Evolutionary conservation across 768 basidiomycete genomes (phyloP).

Genomic region (Suillus paluster): DNA sequence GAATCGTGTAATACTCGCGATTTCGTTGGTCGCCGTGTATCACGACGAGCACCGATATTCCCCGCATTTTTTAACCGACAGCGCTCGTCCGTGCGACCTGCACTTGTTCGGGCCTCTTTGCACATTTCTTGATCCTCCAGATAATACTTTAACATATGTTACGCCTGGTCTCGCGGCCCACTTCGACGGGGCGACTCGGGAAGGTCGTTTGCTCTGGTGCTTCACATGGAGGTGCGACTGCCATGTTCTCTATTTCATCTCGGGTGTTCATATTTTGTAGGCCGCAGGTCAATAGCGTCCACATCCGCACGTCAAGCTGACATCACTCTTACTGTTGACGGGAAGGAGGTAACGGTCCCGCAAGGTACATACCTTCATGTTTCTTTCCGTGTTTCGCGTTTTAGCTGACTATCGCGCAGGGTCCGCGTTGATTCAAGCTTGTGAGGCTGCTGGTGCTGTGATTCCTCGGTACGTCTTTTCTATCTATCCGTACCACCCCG

Average conservation of each 20-base stretch:
- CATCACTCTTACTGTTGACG: slow-evolving; percentile 93
- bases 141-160: slow-evolving; percentile 51
- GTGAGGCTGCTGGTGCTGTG: slow-evolving; percentile 83
- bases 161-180: slow-evolving; percentile 70
- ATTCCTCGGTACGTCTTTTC: slow-evolving; percentile 69
- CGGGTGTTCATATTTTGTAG: slow-evolving; percentile 37
- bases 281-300: slow-evolving; percentile 65
- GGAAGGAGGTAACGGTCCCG: slow-evolving; percentile 96
- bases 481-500: slow-evolving; percentile 8
- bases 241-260: background rate
- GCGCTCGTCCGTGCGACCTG: slow-evolving; percentile 15
- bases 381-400: slow-evolving; percentile 2
- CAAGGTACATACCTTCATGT: slow-evolving; percentile 66
- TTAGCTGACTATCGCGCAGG: slow-evolving; percentile 47
- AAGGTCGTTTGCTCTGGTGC: slow-evolving; percentile 53
- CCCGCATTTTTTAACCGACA: slow-evolving; percentile 20
- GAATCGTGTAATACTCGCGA: slow-evolving; percentile 17
- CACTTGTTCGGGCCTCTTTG: slow-evolving; percentile 26
- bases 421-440: slow-evolving; percentile 95
- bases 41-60: slow-evolving; percentile 46
- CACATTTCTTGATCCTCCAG: slow-evolving; percentile 23
- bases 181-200: slow-evolving; percentile 72
- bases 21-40: slow-evolving; percentile 40
- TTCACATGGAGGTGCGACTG: slow-evolving; percentile 37
- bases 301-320: slow-evolving; percentile 71